These are phyloP conservation scores for Aspergillus sp. DNA, from an alignment of 2,329 filamentous ascomycete genomes.

Conservation along the genomic window DNA sequence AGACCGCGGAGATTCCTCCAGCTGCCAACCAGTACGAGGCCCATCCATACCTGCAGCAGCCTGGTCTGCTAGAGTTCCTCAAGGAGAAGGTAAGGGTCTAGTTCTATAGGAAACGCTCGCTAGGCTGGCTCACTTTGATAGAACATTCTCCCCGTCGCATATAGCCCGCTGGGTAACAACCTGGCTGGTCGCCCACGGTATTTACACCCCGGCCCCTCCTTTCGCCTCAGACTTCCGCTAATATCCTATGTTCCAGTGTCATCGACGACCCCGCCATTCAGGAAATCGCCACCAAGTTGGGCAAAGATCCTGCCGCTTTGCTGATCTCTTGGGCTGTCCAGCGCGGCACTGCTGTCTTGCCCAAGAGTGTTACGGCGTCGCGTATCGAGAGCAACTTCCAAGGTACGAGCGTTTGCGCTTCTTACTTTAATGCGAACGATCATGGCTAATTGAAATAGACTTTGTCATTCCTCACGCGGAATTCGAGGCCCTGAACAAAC, in stretches of 20 bases:
- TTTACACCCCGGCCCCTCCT: neutral
- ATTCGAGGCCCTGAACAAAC: conserved; percentile 33
- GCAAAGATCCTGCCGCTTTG: conserved; percentile 57
- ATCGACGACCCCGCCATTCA: conserved; percentile 60
- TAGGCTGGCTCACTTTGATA: conserved; percentile 3
- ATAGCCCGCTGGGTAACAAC: conserved; percentile 60
- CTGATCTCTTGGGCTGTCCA: conserved; percentile 57
- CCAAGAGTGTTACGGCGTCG: conserved; percentile 55
- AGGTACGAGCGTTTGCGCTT: conserved; percentile 25
- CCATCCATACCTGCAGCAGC: conserved; percentile 64
- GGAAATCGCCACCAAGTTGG: conserved; percentile 62
- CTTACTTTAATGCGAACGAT: neutral
- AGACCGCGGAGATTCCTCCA: conserved; percentile 53
- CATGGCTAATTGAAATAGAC: conserved; percentile 17
- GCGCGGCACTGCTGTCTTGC: conserved; percentile 54
- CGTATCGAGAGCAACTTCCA: conserved; percentile 52
- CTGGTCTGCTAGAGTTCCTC: conserved; percentile 53
- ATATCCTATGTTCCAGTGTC: conserved; percentile 42
- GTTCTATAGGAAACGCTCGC: neutral
- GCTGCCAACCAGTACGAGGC: conserved; percentile 67
- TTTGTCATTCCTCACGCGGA: conserved; percentile 36
- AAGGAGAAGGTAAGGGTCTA: conserved; percentile 47
- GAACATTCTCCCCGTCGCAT: conserved; percentile 56
- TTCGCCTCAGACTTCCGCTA: too few relatives aligned
- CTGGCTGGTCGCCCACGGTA: conserved; percentile 30